Percentiles rank a stretch among this genome's conserved stretches.
phyloP scores from a whole-genome alignment of 768 basidiomycete species.

The Rhizopogon vinicolor region DNA sequence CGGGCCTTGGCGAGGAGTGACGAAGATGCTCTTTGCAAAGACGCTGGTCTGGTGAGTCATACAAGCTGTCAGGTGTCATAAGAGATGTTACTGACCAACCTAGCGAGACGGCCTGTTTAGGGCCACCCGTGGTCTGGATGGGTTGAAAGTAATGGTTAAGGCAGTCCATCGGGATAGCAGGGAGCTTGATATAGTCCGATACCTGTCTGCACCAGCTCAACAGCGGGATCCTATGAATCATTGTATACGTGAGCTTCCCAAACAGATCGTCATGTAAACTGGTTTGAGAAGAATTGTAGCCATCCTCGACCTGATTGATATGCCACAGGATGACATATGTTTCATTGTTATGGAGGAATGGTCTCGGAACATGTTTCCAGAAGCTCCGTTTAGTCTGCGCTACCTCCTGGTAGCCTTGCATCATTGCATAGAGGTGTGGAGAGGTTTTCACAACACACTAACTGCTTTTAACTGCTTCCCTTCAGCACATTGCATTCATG shows the following conservation, averaged over 20 bases:
- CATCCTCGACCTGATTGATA: slow-evolving; percentile 57
- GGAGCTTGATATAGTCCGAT: slow-evolving; percentile 55
- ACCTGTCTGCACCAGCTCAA: slow-evolving; percentile 48
- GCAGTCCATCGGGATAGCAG: slow-evolving; percentile 61
- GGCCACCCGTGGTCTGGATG: slow-evolving; percentile 49
- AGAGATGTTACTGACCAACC: slow-evolving; percentile 3
- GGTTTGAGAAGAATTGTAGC: slow-evolving; percentile 34
- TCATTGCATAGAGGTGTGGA: slow-evolving; percentile 65
- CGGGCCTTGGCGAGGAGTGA: slow-evolving; percentile 31
- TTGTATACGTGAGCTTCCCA: slow-evolving; percentile 57
- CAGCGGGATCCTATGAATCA: slow-evolving; percentile 66
- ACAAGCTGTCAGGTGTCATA: background rate
- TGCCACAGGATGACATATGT: slow-evolving; percentile 44
- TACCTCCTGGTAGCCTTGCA: slow-evolving; percentile 53
- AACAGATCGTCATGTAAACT: background rate
- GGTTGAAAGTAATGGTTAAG: slow-evolving; percentile 56
- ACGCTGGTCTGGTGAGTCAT: slow-evolving; percentile 60
- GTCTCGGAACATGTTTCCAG: slow-evolving; percentile 57
- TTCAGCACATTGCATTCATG: slow-evolving; percentile 67
- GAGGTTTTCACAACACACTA: background rate
- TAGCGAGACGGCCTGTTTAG: slow-evolving; percentile 75
- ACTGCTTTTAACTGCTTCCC: background rate
- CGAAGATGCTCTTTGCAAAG: slow-evolving; percentile 63
- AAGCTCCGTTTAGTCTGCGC: slow-evolving; percentile 45
- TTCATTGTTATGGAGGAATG: slow-evolving; percentile 83